Conservation (phyloP, 257 asterid genomes). For the Solanum etuberosum region DNA sequence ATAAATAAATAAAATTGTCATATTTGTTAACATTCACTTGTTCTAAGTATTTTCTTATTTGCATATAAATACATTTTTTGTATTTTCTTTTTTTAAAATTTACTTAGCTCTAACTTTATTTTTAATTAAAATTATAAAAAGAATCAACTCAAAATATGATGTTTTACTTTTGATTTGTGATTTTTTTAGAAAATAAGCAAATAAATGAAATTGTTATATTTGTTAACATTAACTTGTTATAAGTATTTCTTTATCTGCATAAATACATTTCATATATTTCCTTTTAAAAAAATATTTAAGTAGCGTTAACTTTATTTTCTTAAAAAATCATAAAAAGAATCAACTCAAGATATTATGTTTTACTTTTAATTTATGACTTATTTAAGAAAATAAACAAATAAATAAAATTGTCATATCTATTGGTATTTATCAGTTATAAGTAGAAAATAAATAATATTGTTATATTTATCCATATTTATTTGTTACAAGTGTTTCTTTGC, state of each 20-base stretch:
- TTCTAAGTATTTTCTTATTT: not conserved
- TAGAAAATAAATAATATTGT: not conserved
- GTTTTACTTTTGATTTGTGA: not conserved
- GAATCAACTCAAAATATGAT: not conserved
- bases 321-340: no score
- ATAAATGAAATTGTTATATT: not conserved
- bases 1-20: not conserved
- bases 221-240: not conserved
- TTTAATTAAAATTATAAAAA: no score
- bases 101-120: not conserved
- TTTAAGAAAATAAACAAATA: no score
- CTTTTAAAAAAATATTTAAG: not conserved
- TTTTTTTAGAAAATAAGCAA: no score
- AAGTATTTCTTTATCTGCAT: not conserved
- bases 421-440: not conserved
- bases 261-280: no score
- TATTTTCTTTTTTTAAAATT: no score
- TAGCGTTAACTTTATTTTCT: not conserved
- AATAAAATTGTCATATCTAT: not conserved
- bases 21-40: not conserved
- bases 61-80: not conserved
- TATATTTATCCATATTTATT: not conserved
- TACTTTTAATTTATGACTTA: not conserved
- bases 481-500: not conserved
- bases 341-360: not conserved